Percentiles rank a stretch among this genome's conserved stretches.
These are phyloP conservation scores for Rhodotorula babjevae DNA, from an alignment of 768 basidiomycete species.

Conservation along the genomic window DNA sequence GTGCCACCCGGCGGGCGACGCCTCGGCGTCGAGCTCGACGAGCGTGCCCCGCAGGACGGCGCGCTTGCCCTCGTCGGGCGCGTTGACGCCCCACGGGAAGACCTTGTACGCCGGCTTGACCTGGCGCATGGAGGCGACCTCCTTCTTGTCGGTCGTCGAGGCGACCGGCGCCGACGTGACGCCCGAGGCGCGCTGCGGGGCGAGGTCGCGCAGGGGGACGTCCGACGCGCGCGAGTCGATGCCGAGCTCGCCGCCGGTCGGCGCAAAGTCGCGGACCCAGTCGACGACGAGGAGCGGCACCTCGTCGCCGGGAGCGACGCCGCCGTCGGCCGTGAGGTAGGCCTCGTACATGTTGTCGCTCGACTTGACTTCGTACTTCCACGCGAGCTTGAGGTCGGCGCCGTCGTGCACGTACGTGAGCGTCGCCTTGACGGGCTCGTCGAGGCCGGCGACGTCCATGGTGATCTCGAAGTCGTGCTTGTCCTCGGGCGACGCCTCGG, in stretches of 20 bases:
- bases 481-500: neutral
- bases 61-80: conserved; percentile 38
- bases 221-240: conserved; percentile 37
- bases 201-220: neutral
- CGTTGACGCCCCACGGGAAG: conserved; percentile 47
- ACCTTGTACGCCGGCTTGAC: conserved; percentile 44
- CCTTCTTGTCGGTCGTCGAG: conserved; percentile 40
- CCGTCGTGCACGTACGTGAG: conserved; percentile 80
- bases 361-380: conserved; percentile 81
- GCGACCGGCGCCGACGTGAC: conserved; percentile 36
- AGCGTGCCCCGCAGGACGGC: conserved; percentile 23
- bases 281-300: conserved; percentile 72
- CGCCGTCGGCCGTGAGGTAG: conserved; percentile 73
- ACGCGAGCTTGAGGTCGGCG: conserved; percentile 65
- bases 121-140: conserved; percentile 1
- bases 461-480: conserved; percentile 4
- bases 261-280: conserved; percentile 74
- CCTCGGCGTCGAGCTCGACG: conserved; percentile 54
- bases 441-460: conserved; percentile 44
- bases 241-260: conserved; percentile 38
- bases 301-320: conserved; percentile 46
- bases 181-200: neutral
- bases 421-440: conserved; percentile 71
- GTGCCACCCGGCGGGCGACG: conserved; percentile 80
- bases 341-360: conserved; percentile 94